A percentile compares a stretch with the other conserved stretches of the same genome.
Conservation (phyloP, 176 grass and related monocot species). For the Carex parvula region DNA sequence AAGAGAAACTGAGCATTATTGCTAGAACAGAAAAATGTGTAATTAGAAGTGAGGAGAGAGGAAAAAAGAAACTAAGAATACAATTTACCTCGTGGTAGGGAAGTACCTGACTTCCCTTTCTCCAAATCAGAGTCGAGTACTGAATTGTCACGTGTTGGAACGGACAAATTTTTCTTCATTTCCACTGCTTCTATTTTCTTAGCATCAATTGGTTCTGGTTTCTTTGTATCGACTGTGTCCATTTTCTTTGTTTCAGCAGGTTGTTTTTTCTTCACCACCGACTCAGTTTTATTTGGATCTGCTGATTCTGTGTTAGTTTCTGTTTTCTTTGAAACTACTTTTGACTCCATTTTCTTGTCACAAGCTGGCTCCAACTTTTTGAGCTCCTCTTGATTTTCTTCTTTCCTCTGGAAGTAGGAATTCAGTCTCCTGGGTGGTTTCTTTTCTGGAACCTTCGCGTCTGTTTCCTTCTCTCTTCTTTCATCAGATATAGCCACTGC, state of each 20-base stretch:
- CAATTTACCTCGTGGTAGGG: constrained; percentile 47
- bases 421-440: constrained; percentile 13
- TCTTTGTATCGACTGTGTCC: background rate
- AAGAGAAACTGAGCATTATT: background rate
- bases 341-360: constrained; percentile 13
- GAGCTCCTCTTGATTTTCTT: constrained; percentile 12
- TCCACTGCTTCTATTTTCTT: constrained; percentile 22
- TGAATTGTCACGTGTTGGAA: background rate
- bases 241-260: constrained; percentile 14
- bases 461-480: constrained; percentile 14
- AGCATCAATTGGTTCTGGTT: background rate
- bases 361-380: constrained; percentile 3
- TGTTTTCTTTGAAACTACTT: constrained; percentile 6
- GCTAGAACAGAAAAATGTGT: background rate
- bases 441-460: constrained; percentile 14
- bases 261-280: constrained; percentile 4
- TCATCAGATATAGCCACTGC: constrained; percentile 18
- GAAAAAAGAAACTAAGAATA: constrained; percentile 3
- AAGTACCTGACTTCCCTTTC: constrained; percentile 48
- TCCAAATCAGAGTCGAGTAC: constrained; percentile 28
- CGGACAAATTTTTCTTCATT: constrained; percentile 11
- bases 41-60: background rate
- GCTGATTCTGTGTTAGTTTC: background rate
- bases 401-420: constrained; percentile 21
- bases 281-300: constrained; percentile 12